Evolutionary conservation across 2,329 filamentous ascomycete species (phyloP), one percentile per base, ranked within the genome.

Genomic region (Myriosclerotinia scirpicola): DNA sequence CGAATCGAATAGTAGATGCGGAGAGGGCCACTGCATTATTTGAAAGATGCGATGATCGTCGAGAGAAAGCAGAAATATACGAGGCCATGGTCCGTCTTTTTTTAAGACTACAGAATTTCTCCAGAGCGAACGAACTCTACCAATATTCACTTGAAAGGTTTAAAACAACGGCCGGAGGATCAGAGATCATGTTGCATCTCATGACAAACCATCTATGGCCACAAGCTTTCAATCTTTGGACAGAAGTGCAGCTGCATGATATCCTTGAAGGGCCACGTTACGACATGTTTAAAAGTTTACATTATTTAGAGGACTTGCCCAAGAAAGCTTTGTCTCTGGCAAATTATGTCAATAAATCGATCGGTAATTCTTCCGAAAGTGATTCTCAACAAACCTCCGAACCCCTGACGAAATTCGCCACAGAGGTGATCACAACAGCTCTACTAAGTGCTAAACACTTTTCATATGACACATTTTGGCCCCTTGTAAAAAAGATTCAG

Each of bases 11-110:
- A 3, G 59, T 77, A 34, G 78, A 84, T 71, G 75, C 79, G 17
- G 77, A 78, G 66, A 79, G 81, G 56, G 76, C 78, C 22, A 76
- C 80, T 59, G 69, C 76, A n/a, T 68, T 86, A 11, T 86, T 86
- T 71, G 73, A 80, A 38, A 48, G 48, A 12, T 50, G 74, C 15
- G 61, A 61, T n/a, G 36, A 55, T 40, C 64, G 76, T 11, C 65
- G 77, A 48, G 80, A 81, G 36, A 77, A 76, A 2, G 70, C 75
- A 9, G 75, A 76, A 5, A 79, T 82, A 63, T 86, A 84, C 72
- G 72, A 77, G 62, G 73, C 77, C 52, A 77, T 80, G 36, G 78
- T 82, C 30, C 76, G 76, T 54, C 79, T 83, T 30, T 78, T 81
- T 67, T 69, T 84, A 36, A 73, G 71, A n/a, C 74, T 81, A 20